Conservation (phyloP, 2,329 filamentous ascomycete genomes). For the Fusarium torreyae region DNA sequence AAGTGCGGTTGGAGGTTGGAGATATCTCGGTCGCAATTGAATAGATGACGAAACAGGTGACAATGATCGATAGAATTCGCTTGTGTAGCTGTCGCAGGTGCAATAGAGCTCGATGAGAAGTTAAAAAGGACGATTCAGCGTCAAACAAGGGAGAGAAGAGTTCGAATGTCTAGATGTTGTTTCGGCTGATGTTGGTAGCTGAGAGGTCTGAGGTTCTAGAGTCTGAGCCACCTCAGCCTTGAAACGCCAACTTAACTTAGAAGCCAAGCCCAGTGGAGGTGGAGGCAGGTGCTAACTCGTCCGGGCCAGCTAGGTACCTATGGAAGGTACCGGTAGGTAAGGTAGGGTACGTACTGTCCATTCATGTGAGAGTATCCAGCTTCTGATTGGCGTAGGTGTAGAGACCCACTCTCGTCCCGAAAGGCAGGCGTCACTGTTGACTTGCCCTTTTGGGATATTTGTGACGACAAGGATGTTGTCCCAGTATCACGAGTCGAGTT, state of each 20-base stretch:
- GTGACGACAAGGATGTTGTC: too few relatives aligned
- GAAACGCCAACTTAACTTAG: conserved; percentile 28
- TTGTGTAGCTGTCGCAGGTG: background rate
- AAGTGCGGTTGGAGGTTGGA: conserved; percentile 10
- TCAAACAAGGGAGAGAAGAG: conserved; percentile 3
- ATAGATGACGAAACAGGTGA: conserved; percentile 5
- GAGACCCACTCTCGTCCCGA: background rate
- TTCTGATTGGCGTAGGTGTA: background rate
- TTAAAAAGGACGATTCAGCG: conserved; percentile 1
- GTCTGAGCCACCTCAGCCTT: conserved; percentile 47
- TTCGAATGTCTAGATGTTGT: conserved; percentile 25
- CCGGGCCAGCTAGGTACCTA: too few relatives aligned
- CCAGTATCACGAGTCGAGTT: too few relatives aligned
- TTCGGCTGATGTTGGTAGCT: conserved; percentile 35
- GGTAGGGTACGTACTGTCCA: background rate
- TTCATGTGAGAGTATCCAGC: too few relatives aligned
- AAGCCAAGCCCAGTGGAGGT: background rate
- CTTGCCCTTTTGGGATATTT: background rate
- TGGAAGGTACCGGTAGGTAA: too few relatives aligned
- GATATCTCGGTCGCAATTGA: conserved; percentile 33
- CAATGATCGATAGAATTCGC: background rate
- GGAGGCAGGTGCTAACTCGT: background rate
- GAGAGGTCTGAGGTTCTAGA: conserved; percentile 28
- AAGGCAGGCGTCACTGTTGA: background rate
- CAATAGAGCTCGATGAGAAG: background rate